Percentiles rank a stretch among this genome's conserved stretches.
Evolutionary conservation across 345 rosid genomes (phyloP).

Genomic region (Acer saccharum): DNA sequence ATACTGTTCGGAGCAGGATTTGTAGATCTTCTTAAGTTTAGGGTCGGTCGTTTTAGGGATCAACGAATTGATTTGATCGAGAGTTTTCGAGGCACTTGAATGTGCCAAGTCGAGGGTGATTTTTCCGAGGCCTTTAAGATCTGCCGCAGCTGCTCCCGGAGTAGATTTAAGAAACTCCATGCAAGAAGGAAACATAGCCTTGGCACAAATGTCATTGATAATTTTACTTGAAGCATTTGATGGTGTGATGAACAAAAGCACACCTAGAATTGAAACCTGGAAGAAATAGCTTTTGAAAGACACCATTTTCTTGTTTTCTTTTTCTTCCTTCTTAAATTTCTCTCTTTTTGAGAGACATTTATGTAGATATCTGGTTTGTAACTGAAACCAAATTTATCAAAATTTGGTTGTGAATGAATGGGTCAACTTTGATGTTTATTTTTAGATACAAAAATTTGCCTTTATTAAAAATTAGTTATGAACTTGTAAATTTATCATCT

Average conservation of each 20-base stretch:
- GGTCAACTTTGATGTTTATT: no score
- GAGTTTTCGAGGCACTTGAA: not conserved
- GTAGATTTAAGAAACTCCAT: not conserved
- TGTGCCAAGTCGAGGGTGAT: not conserved
- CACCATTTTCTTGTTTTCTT: not conserved
- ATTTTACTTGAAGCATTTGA: not conserved
- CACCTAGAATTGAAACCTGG: not conserved
- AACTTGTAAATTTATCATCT: not conserved
- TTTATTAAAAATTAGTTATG: not conserved
- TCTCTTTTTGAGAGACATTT: not conserved
- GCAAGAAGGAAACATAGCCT: not conserved
- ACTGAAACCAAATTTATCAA: not conserved
- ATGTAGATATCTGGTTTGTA: not conserved
- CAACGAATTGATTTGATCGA: not conserved
- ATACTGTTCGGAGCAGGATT: constrained; percentile 16
- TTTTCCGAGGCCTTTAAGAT: constrained; percentile 9
- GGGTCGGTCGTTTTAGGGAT: not conserved
- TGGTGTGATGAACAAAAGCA: no score
- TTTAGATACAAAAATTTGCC: not conserved
- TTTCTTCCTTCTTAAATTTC: not conserved
- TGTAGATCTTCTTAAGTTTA: constrained; percentile 7
- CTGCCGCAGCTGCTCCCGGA: constrained; percentile 1
- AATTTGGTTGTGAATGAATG: no score
- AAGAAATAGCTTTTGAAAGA: not conserved
- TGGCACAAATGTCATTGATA: constrained; percentile 1